phyloP scores from a whole-genome alignment of 164 flowering plant genomes.

The Nymphaea thermarum region DNA sequence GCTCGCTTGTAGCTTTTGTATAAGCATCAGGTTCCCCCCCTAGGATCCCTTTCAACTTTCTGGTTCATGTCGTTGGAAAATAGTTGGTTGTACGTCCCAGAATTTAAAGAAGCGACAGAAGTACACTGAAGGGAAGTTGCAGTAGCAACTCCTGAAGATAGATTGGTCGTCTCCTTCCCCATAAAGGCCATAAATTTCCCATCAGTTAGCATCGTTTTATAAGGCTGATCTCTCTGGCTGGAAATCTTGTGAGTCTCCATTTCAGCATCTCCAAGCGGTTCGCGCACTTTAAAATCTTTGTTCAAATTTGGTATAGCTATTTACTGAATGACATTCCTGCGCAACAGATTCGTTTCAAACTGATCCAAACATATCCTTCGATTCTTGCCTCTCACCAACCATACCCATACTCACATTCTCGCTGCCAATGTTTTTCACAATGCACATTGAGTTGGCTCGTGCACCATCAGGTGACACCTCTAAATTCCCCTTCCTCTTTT shows the following conservation, averaged over 20 bases:
- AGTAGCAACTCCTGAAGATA: constrained; percentile 52
- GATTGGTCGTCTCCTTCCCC: constrained; percentile 32
- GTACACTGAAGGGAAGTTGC: constrained; percentile 56
- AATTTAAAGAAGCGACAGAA: constrained; percentile 47
- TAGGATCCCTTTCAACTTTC: constrained; percentile 18
- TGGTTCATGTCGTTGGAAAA: constrained; percentile 19
- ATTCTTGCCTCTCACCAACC: background rate
- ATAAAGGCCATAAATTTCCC: constrained; percentile 35
- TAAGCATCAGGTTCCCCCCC: constrained; percentile 24
- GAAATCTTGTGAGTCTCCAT: background rate
- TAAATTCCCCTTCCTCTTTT: background rate
- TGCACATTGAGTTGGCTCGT: background rate
- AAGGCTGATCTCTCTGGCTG: background rate
- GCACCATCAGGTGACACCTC: background rate
- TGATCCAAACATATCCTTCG: background rate
- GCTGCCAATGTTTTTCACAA: background rate
- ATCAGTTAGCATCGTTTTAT: constrained; percentile 8
- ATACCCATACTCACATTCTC: background rate
- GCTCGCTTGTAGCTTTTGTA: constrained; percentile 6
- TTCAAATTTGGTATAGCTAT: constrained; percentile 4
- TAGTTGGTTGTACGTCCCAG: constrained; percentile 38
- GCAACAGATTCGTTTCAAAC: background rate
- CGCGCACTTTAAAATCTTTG: constrained; percentile 2
- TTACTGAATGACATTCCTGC: background rate
- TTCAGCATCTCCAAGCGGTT: background rate